These are phyloP conservation scores for Mortierella sp. DNA, from an alignment of 371 early-diverging fungal species.

Conservation along the genomic window DNA sequence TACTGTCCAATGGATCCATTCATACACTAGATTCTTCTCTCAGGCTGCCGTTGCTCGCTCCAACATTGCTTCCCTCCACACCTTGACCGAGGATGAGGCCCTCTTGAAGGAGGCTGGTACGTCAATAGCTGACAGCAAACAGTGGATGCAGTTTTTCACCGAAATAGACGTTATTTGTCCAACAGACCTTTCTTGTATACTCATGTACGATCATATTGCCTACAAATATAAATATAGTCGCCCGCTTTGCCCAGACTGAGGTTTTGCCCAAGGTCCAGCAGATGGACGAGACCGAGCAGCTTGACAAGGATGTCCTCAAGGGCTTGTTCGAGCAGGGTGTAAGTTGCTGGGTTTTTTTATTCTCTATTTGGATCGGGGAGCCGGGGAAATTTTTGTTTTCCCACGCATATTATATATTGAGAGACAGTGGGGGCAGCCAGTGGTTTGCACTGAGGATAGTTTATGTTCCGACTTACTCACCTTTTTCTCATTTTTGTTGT, in stretches of 20 bases:
- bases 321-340: conserved; percentile 94
- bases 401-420: conserved; percentile 7
- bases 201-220: not conserved
- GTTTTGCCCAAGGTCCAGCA: conserved; percentile 89
- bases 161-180: not conserved
- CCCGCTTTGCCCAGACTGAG: conserved; percentile 88
- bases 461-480: conserved; percentile 3
- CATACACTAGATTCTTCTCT: conserved; percentile 60
- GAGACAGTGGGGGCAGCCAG: not conserved
- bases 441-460: not conserved
- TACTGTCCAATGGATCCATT: not conserved
- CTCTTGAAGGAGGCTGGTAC: conserved; percentile 84
- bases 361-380: not conserved
- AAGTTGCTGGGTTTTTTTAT: conserved; percentile 53
- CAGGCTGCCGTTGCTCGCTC: conserved; percentile 63
- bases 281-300: conserved; percentile 95
- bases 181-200: not conserved
- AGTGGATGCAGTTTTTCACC: not conserved
- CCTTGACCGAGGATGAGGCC: conserved; percentile 88
- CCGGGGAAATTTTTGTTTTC: conserved; percentile 10
- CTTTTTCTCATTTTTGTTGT: not conserved
- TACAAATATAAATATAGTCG: conserved; percentile 67
- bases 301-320: conserved; percentile 86
- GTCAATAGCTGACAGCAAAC: not conserved
- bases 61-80: conserved; percentile 73